phyloP scores from a whole-genome alignment of 2,329 filamentous ascomycete species.

The Diaporthe nobilis region DNA sequence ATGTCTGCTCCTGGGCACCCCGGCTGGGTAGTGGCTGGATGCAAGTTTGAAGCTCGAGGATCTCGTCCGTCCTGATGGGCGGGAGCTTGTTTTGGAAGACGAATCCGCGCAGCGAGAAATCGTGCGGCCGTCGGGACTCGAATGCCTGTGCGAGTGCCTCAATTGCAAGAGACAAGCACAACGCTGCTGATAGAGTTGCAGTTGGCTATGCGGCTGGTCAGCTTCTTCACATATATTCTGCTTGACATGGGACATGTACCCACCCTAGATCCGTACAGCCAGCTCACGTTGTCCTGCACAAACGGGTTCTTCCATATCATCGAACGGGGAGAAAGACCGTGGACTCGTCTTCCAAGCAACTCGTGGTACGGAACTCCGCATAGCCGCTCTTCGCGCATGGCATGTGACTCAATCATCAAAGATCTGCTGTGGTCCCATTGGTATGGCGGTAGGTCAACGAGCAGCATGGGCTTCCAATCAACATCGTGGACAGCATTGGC shows the following conservation, averaged over 20 bases:
- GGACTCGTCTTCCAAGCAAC: background rate
- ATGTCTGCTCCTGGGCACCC: background rate
- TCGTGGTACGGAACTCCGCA: background rate
- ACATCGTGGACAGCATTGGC: background rate
- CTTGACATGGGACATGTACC: background rate
- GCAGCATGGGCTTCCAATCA: slow-evolving; percentile 1
- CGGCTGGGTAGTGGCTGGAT: background rate
- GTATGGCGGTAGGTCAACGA: background rate
- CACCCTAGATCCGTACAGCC: background rate
- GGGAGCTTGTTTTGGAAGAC: background rate
- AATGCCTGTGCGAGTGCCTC: background rate
- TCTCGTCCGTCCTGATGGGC: background rate
- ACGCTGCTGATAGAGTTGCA: background rate
- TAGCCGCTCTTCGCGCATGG: background rate
- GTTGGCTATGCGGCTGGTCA: background rate
- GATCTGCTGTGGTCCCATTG: slow-evolving; percentile 4
- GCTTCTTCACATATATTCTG: background rate
- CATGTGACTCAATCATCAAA: background rate
- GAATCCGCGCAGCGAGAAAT: background rate
- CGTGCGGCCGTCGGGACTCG: background rate
- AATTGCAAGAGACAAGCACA: background rate
- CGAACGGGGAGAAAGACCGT: background rate
- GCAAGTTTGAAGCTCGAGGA: background rate
- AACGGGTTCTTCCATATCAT: slow-evolving; percentile 1
- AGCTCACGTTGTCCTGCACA: background rate